Conservation (phyloP, 768 basidiomycete species). For the Panellus pusillus region DNA sequence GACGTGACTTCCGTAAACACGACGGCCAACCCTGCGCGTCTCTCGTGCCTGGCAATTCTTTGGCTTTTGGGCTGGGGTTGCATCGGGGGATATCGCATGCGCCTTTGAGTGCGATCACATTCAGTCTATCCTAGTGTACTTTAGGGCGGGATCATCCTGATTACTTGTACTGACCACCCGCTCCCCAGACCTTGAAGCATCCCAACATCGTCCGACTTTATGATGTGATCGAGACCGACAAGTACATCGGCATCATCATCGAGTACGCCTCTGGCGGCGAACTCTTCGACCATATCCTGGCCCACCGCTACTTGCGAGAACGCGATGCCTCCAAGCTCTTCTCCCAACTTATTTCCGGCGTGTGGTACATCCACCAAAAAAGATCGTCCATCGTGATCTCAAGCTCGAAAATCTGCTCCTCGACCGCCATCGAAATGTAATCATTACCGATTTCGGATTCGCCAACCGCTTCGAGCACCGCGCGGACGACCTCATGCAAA, state of each 20-base stretch:
- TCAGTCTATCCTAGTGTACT: no score
- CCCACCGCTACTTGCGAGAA: slow-evolving; percentile 94
- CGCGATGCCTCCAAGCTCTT: slow-evolving; percentile 94
- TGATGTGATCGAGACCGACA: slow-evolving; percentile 99
- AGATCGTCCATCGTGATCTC: slow-evolving; percentile 98
- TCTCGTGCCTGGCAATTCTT: neutral
- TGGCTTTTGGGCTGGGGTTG: neutral
- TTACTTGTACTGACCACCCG: slow-evolving; percentile 17
- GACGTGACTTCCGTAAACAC: no score
- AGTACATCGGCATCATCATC: slow-evolving; percentile 98
- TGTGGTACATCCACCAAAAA: slow-evolving; percentile 85
- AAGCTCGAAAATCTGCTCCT: slow-evolving; percentile 98
- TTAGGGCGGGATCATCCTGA: no score
- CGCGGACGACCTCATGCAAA: slow-evolving; percentile 96
- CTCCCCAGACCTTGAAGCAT: slow-evolving; percentile 80
- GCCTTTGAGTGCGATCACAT: no score
- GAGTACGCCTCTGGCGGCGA: slow-evolving; percentile 99
- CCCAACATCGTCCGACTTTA: slow-evolving; percentile 98
- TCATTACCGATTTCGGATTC: slow-evolving; percentile 99
- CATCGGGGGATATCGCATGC: no score
- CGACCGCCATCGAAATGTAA: slow-evolving; percentile 95
- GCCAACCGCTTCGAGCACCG: slow-evolving; percentile 96
- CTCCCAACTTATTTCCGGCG: slow-evolving; percentile 96
- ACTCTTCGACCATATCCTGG: slow-evolving; percentile 97
- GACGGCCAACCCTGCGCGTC: neutral